These are phyloP conservation scores for Marasmius oreades DNA, from an alignment of 1,284 basidiomycete species.

Conservation along the genomic window DNA sequence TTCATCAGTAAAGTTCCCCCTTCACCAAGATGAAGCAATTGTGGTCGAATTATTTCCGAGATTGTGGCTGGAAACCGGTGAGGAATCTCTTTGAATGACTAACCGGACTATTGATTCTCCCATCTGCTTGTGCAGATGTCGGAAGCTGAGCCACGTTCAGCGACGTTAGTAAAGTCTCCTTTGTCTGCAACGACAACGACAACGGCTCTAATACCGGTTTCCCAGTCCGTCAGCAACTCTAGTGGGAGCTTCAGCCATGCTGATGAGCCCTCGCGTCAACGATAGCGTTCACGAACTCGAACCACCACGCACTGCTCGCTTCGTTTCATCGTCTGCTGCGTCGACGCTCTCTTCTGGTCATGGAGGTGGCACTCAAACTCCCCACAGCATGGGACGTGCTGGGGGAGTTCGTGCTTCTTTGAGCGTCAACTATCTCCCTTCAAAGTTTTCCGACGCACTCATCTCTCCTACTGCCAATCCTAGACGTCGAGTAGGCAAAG, in stretches of 20 bases:
- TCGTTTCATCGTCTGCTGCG: neutral
- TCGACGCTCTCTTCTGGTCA: neutral
- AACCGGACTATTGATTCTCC: neutral
- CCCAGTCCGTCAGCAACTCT: neutral
- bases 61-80: neutral
- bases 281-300: neutral
- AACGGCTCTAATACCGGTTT: neutral
- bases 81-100: neutral
- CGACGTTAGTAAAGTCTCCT: neutral
- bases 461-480: slow-evolving; percentile 31
- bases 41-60: neutral
- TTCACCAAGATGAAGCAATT: neutral
- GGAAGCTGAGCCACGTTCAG: neutral
- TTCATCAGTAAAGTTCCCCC: no score
- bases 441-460: slow-evolving; percentile 51
- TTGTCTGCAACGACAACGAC: neutral
- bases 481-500: slow-evolving; percentile 29
- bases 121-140: neutral
- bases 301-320: neutral
- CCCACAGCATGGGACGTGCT: neutral
- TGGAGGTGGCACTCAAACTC: neutral
- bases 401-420: slow-evolving; percentile 31
- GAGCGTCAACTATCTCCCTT: slow-evolving; percentile 61
- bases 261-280: neutral
- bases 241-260: neutral